Evolutionary conservation across 179 eudicot genomes (phyloP).

Genomic region (Pouteria campechiana): DNA sequence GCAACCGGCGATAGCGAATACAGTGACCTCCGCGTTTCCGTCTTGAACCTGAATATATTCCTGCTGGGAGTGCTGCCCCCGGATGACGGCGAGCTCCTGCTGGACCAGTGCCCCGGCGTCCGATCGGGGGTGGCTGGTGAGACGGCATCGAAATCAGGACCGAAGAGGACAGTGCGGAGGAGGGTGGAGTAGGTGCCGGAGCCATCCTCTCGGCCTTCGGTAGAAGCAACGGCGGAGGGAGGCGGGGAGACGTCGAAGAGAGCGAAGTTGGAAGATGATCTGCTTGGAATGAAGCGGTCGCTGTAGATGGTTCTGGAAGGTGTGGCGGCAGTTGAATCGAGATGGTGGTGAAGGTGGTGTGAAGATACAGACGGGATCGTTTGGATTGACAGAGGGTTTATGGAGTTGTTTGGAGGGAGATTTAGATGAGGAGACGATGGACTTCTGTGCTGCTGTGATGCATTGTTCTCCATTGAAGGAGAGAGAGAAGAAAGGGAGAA

Average conservation of each 20-base stretch:
- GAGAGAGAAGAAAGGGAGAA: too few relatives aligned
- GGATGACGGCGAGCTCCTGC: constrained; percentile 2
- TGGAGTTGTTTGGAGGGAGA: too few relatives aligned
- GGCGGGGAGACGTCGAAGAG: constrained; percentile 38
- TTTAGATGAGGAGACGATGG: too few relatives aligned
- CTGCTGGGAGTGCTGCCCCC: constrained; percentile 16
- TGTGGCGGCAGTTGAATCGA: too few relatives aligned
- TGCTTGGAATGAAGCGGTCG: constrained; percentile 79
- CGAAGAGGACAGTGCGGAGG: constrained; percentile 56
- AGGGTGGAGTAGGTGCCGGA: constrained; percentile 35
- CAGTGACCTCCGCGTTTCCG: constrained; percentile 51
- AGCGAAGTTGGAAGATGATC: constrained; percentile 64
- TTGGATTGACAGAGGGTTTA: too few relatives aligned
- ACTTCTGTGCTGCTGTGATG: too few relatives aligned
- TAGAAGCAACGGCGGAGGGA: constrained; percentile 3
- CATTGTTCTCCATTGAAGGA: too few relatives aligned
- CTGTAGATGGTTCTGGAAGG: constrained; percentile 50
- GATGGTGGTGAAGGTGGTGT: too few relatives aligned
- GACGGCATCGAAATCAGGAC: constrained; percentile 37
- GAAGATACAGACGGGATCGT: too few relatives aligned
- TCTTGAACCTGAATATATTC: constrained; percentile 64
- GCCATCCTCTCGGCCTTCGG: constrained; percentile 32
- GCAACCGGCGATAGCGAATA: constrained; percentile 50
- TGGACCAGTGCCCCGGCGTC: constrained; percentile 1
- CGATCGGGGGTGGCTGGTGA: constrained; percentile 49